These are phyloP conservation scores for Solanum hybrid DNA, from an alignment of 305 asterid species.

Conservation along the genomic window DNA sequence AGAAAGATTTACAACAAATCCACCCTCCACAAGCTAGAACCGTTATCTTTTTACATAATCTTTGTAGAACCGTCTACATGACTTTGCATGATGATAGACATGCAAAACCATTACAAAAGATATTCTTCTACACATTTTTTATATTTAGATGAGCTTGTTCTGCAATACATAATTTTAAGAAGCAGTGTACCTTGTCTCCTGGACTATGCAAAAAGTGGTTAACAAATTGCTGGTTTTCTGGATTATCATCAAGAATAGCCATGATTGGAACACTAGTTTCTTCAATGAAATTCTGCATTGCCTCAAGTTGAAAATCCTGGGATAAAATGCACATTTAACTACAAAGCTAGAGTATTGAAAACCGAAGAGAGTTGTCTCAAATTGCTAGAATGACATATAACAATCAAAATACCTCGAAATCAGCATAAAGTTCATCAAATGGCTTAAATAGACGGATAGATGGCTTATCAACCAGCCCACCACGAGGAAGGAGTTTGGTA, in stretches of 20 bases:
- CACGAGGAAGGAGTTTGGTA: conserved; percentile 63
- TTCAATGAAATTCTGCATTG: conserved; percentile 55
- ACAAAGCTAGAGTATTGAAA: not conserved
- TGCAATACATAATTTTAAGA: not conserved
- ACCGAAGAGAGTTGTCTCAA: not conserved
- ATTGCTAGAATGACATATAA: not conserved
- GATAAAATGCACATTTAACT: not conserved
- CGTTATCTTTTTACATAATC: not conserved
- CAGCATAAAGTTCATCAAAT: conserved; percentile 68
- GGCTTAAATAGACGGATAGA: conserved; percentile 76
- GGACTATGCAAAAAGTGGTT: conserved; percentile 50
- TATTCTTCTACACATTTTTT: not conserved
- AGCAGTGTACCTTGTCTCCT: conserved; percentile 40
- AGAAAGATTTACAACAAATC: not conserved
- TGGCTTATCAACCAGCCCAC: conserved; percentile 61
- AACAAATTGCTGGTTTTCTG: conserved; percentile 59
- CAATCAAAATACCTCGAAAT: conserved; percentile 35
- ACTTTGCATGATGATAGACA: not conserved
- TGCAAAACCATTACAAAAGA: not conserved
- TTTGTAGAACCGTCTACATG: not conserved
- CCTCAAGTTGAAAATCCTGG: conserved; percentile 69
- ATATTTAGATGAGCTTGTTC: not conserved
- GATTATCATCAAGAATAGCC: conserved; percentile 57
- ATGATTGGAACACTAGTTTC: conserved; percentile 58
- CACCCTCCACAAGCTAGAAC: not conserved